phyloP scores from a whole-genome alignment of 1,284 basidiomycete species.

The Rhodotorula sp. region DNA sequence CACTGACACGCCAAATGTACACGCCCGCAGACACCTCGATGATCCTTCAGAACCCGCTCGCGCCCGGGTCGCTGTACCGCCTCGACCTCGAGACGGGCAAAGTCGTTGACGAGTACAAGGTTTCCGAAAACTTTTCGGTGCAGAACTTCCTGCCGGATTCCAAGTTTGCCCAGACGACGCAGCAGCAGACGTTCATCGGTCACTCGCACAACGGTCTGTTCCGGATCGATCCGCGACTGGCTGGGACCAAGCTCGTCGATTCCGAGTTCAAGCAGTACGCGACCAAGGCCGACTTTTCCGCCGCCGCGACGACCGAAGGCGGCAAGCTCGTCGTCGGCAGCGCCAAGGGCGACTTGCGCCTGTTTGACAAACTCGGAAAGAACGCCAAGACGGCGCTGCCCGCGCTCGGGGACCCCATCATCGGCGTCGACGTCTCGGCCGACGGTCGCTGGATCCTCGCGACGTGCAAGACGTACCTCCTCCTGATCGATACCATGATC shows the following conservation, averaged over 20 bases:
- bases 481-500: slow-evolving; percentile 93
- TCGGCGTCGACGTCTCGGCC: slow-evolving; percentile 86
- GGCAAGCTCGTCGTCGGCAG: slow-evolving; percentile 91
- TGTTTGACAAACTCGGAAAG: slow-evolving; percentile 96
- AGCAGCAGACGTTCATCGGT: slow-evolving; percentile 89
- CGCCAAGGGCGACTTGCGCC: slow-evolving; percentile 92
- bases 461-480: slow-evolving; percentile 89
- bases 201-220: slow-evolving; percentile 91
- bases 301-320: slow-evolving; percentile 78
- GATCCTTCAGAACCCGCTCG: slow-evolving; percentile 82
- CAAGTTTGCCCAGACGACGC: slow-evolving; percentile 93
- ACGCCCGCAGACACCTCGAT: slow-evolving; percentile 72
- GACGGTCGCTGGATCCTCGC: slow-evolving; percentile 94
- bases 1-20: not conserved
- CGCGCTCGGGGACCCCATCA: slow-evolving; percentile 89
- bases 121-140: slow-evolving; percentile 82
- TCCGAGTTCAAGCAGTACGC: slow-evolving; percentile 95
- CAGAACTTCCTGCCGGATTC: slow-evolving; percentile 85
- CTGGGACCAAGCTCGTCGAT: slow-evolving; percentile 89
- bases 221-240: slow-evolving; percentile 90
- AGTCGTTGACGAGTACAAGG: slow-evolving; percentile 98
- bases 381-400: slow-evolving; percentile 99
- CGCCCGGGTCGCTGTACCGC: slow-evolving; percentile 81
- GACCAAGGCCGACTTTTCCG: slow-evolving; percentile 92
- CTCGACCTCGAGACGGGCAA: slow-evolving; percentile 96